A percentile compares a stretch with the other conserved stretches of the same genome.
These are phyloP conservation scores for Pseudomassariella vexata DNA, from an alignment of 2,329 filamentous ascomycete species.

Conservation along the genomic window DNA sequence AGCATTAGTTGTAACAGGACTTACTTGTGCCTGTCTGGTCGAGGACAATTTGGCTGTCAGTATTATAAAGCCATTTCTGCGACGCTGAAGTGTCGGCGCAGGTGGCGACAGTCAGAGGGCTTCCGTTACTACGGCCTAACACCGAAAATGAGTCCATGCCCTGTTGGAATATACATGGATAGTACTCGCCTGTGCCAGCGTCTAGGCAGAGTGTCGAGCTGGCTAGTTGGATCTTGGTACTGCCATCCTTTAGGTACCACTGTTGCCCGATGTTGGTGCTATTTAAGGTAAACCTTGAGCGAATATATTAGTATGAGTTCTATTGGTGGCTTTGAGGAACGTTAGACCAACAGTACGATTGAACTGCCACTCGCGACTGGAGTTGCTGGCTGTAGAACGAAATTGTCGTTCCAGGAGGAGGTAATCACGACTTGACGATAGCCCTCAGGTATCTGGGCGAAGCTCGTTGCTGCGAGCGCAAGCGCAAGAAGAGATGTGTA, in stretches of 20 bases:
- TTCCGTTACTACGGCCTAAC: constrained; percentile 10
- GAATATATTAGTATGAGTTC: neutral
- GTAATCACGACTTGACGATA: constrained; percentile 33
- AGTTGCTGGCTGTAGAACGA: constrained; percentile 31
- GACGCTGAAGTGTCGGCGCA: constrained; percentile 25
- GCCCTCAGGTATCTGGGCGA: constrained; percentile 28
- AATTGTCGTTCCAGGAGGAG: constrained; percentile 32
- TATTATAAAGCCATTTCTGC: constrained; percentile 31
- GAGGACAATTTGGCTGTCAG: constrained; percentile 33
- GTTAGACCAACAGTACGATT: constrained; percentile 27
- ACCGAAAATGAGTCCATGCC: too few species aligned
- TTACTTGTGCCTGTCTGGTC: constrained; percentile 27
- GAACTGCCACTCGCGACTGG: constrained; percentile 22
- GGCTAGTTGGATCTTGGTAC: constrained; percentile 30
- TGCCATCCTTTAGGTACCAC: constrained; percentile 31
- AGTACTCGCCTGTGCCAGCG: too few species aligned
- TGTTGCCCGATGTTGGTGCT: constrained; percentile 31
- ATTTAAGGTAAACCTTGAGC: constrained; percentile 22
- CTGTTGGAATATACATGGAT: too few species aligned
- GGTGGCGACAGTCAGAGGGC: constrained; percentile 28
- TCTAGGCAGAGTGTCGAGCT: constrained; percentile 33
- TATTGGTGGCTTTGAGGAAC: neutral
- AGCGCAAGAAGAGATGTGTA: too few species aligned
- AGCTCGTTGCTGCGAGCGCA: constrained; percentile 26
- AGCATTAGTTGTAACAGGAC: constrained; percentile 7